These are phyloP conservation scores for Eutrema heterophyllum DNA, from an alignment of 345 rosid genomes.

Conservation along the genomic window DNA sequence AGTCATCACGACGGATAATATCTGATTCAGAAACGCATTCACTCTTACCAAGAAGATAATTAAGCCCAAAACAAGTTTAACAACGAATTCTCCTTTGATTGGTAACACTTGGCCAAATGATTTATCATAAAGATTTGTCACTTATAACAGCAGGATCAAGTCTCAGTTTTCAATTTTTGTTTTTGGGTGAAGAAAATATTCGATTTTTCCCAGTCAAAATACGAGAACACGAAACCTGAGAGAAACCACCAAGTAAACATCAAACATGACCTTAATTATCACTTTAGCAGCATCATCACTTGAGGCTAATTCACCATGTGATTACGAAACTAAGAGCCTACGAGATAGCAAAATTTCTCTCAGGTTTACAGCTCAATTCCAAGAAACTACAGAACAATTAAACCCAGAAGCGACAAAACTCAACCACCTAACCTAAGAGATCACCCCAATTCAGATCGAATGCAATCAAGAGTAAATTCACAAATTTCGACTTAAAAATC, in stretches of 20 bases:
- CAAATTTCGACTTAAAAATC: neutral
- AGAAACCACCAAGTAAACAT: neutral
- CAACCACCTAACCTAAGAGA: neutral
- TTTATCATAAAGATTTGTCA: neutral
- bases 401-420: neutral
- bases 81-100: neutral
- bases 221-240: neutral
- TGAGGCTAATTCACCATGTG: neutral
- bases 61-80: neutral
- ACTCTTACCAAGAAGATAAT: neutral
- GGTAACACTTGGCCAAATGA: neutral
- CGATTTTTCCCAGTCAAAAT: neutral
- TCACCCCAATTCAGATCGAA: conserved; percentile 7
- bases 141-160: neutral
- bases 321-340: neutral
- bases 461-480: neutral
- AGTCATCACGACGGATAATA: neutral
- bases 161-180: neutral
- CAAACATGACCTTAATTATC: neutral
- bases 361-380: neutral
- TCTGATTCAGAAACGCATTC: neutral
- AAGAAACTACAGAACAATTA: neutral
- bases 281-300: neutral
- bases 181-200: neutral
- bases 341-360: neutral